Evolutionary conservation across 208 protist genomes (phyloP).

Genomic region (Wallacemonas sp.): DNA sequence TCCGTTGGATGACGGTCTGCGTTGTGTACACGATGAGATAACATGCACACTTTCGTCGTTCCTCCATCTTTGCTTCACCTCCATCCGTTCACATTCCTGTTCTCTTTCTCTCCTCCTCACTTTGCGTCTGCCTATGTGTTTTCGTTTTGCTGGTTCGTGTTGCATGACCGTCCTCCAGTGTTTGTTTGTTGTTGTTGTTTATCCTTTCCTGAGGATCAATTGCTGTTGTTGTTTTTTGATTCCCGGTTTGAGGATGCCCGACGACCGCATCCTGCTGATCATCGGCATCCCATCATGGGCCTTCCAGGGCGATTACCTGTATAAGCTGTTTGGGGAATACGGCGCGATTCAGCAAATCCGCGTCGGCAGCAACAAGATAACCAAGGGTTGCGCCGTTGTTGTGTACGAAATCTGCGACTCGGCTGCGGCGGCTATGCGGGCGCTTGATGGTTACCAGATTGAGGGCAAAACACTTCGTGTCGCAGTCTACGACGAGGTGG

Average conservation of each 20-base stretch:
- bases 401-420: constrained; percentile 89
- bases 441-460: constrained; percentile 73
- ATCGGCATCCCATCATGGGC: constrained; percentile 79
- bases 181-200: neutral
- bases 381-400: constrained; percentile 83
- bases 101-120: too few relatives aligned
- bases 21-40: too few relatives aligned
- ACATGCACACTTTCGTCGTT: too few relatives aligned
- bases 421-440: constrained; percentile 54
- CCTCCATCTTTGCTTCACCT: too few relatives aligned
- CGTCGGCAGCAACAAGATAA: constrained; percentile 57
- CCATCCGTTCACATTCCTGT: too few relatives aligned
- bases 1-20: too few relatives aligned
- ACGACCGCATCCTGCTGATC: constrained; percentile 85
- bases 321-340: constrained; percentile 84
- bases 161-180: neutral
- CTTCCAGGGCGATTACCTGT: constrained; percentile 72
- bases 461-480: constrained; percentile 73
- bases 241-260: constrained; percentile 39
- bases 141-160: too few relatives aligned
- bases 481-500: constrained; percentile 78
- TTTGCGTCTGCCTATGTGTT: neutral
- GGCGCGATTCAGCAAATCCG: constrained; percentile 84
- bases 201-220: neutral
- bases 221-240: neutral